A percentile compares a stretch with the other conserved stretches of the same genome.
phyloP scores from a whole-genome alignment of 2,329 filamentous ascomycete genomes.

The Cyclaneusma minus region DNA sequence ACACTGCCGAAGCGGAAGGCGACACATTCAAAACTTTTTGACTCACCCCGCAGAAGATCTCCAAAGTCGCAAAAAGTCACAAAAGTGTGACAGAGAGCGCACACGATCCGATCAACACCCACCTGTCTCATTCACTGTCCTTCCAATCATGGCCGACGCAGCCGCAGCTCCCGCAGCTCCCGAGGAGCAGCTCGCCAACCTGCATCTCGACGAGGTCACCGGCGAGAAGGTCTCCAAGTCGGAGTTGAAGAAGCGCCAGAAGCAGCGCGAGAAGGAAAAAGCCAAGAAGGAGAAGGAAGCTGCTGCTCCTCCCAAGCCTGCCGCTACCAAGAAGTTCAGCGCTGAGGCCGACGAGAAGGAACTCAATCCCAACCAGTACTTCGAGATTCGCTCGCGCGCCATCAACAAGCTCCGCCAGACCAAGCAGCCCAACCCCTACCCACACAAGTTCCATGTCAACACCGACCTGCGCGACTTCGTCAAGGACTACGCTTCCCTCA shows the following conservation, averaged over 20 bases:
- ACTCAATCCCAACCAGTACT: slow-evolving; percentile 75
- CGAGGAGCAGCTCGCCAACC: slow-evolving; percentile 38
- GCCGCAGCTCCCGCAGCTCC: slow-evolving; percentile 11
- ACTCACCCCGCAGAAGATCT: no score
- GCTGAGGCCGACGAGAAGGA: slow-evolving; percentile 50
- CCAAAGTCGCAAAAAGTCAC: no score
- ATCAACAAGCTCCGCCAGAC: slow-evolving; percentile 63
- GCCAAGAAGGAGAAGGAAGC: slow-evolving; percentile 82
- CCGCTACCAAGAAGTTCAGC: slow-evolving; percentile 38
- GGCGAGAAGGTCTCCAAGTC: slow-evolving; percentile 77
- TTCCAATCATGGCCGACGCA: slow-evolving; percentile 17
- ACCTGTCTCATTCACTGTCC: no score
- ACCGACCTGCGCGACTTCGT: slow-evolving; percentile 72
- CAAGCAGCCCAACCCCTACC: slow-evolving; percentile 71
- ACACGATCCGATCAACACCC: no score
- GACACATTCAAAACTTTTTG: no score
- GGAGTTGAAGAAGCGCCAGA: slow-evolving; percentile 89
- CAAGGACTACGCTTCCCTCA: slow-evolving; percentile 62
- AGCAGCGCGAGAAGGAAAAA: slow-evolving; percentile 73
- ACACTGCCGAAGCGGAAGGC: no score
- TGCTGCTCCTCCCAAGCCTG: slow-evolving; percentile 41
- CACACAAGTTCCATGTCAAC: slow-evolving; percentile 82
- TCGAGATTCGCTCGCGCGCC: slow-evolving; percentile 79
- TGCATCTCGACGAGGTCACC: slow-evolving; percentile 82
- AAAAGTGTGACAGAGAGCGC: no score